phyloP scores from a whole-genome alignment of 345 rosid species.

The Gynandropsis gynandra region DNA sequence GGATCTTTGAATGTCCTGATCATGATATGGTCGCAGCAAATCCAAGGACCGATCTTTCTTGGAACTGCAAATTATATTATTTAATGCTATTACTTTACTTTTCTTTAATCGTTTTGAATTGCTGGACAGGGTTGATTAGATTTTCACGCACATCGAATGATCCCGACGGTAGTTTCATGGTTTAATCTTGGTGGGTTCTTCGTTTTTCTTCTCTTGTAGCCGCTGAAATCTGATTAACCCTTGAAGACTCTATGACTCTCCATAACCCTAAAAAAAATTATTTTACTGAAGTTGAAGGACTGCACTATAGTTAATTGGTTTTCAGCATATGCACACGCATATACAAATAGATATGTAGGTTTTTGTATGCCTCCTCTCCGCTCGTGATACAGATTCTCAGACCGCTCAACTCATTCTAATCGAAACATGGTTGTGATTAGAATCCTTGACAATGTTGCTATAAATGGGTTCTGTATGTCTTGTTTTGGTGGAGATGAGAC shows the following conservation, averaged over 20 bases:
- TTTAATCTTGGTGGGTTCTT: not conserved
- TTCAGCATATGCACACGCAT: no score
- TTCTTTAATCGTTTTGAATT: conserved; percentile 20
- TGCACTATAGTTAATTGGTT: no score
- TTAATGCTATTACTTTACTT: conserved; percentile 6
- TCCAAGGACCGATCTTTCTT: conserved; percentile 29
- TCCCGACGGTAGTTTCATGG: conserved; percentile 4
- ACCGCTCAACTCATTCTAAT: not conserved
- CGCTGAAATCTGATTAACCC: no score
- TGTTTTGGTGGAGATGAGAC: conserved; percentile 2
- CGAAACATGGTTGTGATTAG: conserved; percentile 1
- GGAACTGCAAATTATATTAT: conserved; percentile 19
- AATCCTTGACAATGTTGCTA: not conserved
- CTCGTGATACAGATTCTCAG: no score
- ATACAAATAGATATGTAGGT: no score
- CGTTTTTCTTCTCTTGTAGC: no score
- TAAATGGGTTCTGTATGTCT: conserved; percentile 14
- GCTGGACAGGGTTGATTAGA: conserved; percentile 8
- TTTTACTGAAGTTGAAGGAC: no score
- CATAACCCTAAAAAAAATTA: no score
- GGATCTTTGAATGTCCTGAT: conserved; percentile 19
- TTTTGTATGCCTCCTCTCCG: no score
- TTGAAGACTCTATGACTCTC: no score
- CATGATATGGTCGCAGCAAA: conserved; percentile 23
- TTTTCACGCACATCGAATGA: conserved; percentile 30